Evolutionary conservation across 176 grass and related monocot genomes (phyloP).

Genomic region (Aegilops bicornis): DNA sequence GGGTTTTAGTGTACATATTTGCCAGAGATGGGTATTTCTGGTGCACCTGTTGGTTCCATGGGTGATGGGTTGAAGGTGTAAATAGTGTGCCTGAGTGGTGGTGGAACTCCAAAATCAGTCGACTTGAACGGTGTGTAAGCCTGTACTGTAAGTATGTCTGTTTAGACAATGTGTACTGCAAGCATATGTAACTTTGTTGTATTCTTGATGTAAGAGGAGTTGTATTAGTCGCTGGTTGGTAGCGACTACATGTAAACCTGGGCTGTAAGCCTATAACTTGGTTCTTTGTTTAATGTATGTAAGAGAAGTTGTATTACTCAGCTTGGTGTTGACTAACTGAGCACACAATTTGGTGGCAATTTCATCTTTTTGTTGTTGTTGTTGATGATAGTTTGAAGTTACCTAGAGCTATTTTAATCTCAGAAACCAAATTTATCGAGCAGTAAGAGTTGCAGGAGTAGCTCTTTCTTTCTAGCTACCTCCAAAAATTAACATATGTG

Average conservation of each 20-base stretch:
- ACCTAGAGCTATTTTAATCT: no score
- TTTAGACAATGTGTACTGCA: background rate
- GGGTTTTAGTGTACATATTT: slow-evolving; percentile 33
- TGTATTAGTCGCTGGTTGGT: background rate
- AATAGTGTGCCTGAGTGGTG: slow-evolving; percentile 33
- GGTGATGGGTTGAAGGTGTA: slow-evolving; percentile 9
- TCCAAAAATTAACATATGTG: background rate
- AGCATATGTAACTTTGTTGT: background rate
- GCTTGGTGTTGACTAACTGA: background rate
- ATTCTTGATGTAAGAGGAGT: background rate
- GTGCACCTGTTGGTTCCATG: background rate
- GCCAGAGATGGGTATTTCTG: slow-evolving; percentile 23
- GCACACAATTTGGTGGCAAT: background rate
- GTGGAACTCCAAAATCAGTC: slow-evolving; percentile 52
- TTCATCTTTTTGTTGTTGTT: no score
- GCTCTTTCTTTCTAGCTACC: background rate
- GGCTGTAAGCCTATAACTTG: background rate
- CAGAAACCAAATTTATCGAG: background rate
- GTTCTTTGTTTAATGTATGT: background rate
- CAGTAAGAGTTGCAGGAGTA: background rate
- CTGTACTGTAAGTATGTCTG: slow-evolving; percentile 24
- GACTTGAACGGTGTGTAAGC: slow-evolving; percentile 46
- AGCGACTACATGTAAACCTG: background rate
- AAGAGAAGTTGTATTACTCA: background rate
- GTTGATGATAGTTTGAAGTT: no score